These are phyloP conservation scores for Oryza coarctata DNA, from an alignment of 176 grass and related monocot genomes.

Conservation along the genomic window DNA sequence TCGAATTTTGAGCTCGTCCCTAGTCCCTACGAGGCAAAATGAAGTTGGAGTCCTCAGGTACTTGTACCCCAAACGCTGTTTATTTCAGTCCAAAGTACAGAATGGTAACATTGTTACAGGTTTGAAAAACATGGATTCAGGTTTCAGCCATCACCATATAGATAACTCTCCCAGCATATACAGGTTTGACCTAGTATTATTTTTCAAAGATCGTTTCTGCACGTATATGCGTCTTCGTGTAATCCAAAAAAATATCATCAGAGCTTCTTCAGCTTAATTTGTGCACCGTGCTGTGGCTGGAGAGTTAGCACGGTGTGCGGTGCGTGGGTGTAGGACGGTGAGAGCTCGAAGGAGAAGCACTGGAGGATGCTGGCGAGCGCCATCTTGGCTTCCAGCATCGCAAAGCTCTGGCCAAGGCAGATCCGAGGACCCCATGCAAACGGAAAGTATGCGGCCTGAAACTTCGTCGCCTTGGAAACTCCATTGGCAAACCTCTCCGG, in stretches of 20 bases:
- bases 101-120: too few species aligned
- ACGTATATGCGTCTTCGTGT: too few species aligned
- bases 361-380: constrained; percentile 63
- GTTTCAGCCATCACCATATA: too few species aligned
- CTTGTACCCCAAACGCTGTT: too few species aligned
- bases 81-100: too few species aligned
- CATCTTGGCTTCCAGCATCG: constrained; percentile 64
- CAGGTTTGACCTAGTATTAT: too few species aligned
- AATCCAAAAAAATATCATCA: too few species aligned
- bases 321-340: constrained; percentile 58
- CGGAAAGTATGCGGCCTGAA: constrained; percentile 53
- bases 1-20: neutral
- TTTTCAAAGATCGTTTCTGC: too few species aligned
- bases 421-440: constrained; percentile 64
- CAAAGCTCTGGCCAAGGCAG: constrained; percentile 71
- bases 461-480: constrained; percentile 53
- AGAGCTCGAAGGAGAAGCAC: constrained; percentile 62
- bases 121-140: too few species aligned
- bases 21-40: neutral
- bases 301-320: constrained; percentile 49
- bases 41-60: too few species aligned
- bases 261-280: constrained; percentile 50
- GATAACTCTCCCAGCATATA: too few species aligned
- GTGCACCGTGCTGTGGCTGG: constrained; percentile 68
- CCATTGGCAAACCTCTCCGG: constrained; percentile 65